Base-by-base conservation (phyloP, 1,284 basidiomycete species). In the Malassezia brasiliensis region DNA sequence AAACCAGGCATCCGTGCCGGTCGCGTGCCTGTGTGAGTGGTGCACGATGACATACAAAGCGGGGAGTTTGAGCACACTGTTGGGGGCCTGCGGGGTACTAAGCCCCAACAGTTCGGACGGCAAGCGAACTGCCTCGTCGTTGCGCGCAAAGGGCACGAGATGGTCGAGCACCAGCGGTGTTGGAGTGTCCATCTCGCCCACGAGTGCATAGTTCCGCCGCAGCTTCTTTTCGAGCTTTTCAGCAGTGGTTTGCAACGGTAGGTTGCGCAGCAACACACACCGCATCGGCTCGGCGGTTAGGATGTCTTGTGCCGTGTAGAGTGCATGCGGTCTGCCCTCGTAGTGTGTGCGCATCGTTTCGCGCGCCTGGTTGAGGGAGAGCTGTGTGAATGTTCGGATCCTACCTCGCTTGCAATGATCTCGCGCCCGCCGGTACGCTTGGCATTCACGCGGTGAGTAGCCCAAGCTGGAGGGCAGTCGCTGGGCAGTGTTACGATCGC, bases 1-100 rank as follows among this genome's bases (percentile, higher is more conserved):
- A 76, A 86, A 94, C 54, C 19, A 31, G 7, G 47, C 20, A 12
- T 32, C 35, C 7, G n/a, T 44, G 14, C 36, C n/a, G 36, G 36
- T 3, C 6, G 14, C 15, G 14, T 37, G 36, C 14, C 36, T 37
- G n/a, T 37, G 36, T 37, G 25, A 28, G 25, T 7, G 25, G 3
- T 3, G 4, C 25, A 7, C 3, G 7, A 7, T 7, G 5, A 45
- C 42, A 15, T 45, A 42, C 36, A 19, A 8, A 1, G 41, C 20
- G 31, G 53, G 48, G 5, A 56, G 41, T 12, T 56, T 50, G 28
- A 38, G 25, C 41, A 55, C 55, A 20, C 40, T 42, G 12, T 22
- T 42, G 11, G 35, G 47, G 15, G 36, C 34, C 57, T 59, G 45
- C 42, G 50, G 31, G 35, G 11, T 2, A 5, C 30, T 22, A 11